Conservation (phyloP, 148 eudicot genomes). For the Camellia lanceoleosa region DNA sequence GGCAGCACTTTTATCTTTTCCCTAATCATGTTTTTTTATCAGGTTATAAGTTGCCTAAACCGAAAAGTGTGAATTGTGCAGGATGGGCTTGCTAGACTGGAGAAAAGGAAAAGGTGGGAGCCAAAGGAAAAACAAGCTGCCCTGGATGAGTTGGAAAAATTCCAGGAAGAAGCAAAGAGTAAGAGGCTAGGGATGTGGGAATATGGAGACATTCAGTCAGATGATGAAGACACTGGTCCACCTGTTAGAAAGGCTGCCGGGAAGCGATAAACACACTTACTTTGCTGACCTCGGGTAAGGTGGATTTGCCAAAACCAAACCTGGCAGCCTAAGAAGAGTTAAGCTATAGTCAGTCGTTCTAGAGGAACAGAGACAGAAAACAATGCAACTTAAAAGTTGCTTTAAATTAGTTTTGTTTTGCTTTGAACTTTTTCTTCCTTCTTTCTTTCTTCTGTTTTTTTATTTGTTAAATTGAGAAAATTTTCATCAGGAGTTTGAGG, state of each 20-base stretch:
- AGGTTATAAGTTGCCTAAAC: neutral
- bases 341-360: neutral
- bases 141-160: slow-evolving; percentile 67
- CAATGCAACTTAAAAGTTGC: slow-evolving; percentile 7
- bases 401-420: slow-evolving; percentile 6
- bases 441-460: neutral
- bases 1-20: neutral
- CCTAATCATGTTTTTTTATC: neutral
- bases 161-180: slow-evolving; percentile 63
- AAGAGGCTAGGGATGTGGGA: slow-evolving; percentile 82
- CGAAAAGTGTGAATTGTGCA: slow-evolving; percentile 28
- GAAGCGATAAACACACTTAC: slow-evolving; percentile 41
- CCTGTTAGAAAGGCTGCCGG: slow-evolving; percentile 67
- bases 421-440: neutral
- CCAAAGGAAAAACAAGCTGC: slow-evolving; percentile 48
- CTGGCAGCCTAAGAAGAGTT: slow-evolving; percentile 2
- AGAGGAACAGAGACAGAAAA: neutral
- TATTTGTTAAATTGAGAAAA: slow-evolving; percentile 4
- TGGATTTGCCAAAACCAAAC: neutral
- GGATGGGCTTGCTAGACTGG: slow-evolving; percentile 90
- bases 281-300: neutral
- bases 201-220: slow-evolving; percentile 82
- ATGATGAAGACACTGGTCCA: slow-evolving; percentile 83
- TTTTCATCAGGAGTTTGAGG: slow-evolving; percentile 12
- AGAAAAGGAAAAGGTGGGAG: slow-evolving; percentile 69